Base-by-base conservation (phyloP, 164 flowering plant species). In the Annona cherimola region DNA sequence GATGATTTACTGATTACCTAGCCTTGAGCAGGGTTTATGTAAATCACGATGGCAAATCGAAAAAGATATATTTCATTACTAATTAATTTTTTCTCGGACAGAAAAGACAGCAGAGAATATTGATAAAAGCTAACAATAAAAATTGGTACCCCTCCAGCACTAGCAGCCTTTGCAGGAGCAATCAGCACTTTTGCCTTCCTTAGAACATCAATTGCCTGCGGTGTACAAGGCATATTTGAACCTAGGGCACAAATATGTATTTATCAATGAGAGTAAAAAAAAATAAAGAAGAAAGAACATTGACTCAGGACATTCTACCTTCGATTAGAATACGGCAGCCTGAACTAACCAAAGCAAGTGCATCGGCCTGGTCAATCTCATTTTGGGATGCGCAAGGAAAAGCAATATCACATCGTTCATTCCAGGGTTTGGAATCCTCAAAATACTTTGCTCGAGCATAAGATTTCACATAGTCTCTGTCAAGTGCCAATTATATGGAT, bases 111-210 rank as follows among this genome's bases (percentile, higher is more conserved):
- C 11, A 7, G 35, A 9, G 57, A 2, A 16, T 50, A 50, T 5
- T 3, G 9, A 16, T 9, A 3, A 11, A 50, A 63, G 50, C 46
- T 63, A 76, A 80, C 40, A 45, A 35, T 45, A 26, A 26, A 26
- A 20, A 65, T 40, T 35, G 83, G 45, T 81, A 95, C 98, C 91
- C 99, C 99, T 79, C 98, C 98, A 73, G 92, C 92, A 78, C 99
- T 91, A 79, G 97, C 97, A 80, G 98, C 99, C 79, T 90, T 87
- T 66, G 99, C 91, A 64, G 99, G 99, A 75, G 99, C 99, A 74
- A 90, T 79, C 50, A 93, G 83, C 73, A 96, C 89, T 82, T 87
- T 93, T 60, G 93, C 95, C 78, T 90, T 93, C 81, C 87, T 86
- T 77, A 96, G 81, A 54, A 88, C 86, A 74, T 96, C 97, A 78